A percentile compares a stretch with the other conserved stretches of the same genome.
Conservation (phyloP, 306 rosid genomes). For the Trifolium fragiferum region DNA sequence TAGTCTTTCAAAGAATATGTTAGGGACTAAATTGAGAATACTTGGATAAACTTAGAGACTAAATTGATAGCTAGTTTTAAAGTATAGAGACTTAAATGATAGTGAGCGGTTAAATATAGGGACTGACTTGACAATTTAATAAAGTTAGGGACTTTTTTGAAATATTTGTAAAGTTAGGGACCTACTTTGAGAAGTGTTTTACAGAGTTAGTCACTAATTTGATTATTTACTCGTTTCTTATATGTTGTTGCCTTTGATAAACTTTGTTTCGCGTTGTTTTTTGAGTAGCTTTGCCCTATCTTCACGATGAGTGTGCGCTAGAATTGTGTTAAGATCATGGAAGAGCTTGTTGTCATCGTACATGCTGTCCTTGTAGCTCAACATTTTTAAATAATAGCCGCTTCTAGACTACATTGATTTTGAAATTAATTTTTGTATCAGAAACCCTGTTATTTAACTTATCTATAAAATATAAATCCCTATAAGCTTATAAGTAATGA, state of each 20-base stretch:
- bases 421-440: not conserved
- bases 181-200: no score
- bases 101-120: no score
- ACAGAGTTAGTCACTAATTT: no score
- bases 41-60: no score
- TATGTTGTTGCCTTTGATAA: not conserved
- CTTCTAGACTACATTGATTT: not conserved
- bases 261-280: not conserved
- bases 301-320: conserved; percentile 1
- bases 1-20: no score
- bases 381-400: not conserved
- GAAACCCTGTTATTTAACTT: not conserved
- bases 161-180: no score
- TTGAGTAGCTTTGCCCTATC: not conserved
- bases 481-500: not conserved
- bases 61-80: no score
- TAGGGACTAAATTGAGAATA: no score
- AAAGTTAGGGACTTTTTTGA: no score
- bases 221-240: not conserved
- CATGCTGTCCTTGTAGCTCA: conserved; percentile 10
- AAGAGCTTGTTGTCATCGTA: not conserved
- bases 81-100: no score
- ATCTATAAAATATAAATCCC: not conserved
- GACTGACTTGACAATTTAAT: no score
- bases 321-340: not conserved